Base-by-base conservation (phyloP, 139 green algal genomes). In the Coelastrella sp. region DNA sequence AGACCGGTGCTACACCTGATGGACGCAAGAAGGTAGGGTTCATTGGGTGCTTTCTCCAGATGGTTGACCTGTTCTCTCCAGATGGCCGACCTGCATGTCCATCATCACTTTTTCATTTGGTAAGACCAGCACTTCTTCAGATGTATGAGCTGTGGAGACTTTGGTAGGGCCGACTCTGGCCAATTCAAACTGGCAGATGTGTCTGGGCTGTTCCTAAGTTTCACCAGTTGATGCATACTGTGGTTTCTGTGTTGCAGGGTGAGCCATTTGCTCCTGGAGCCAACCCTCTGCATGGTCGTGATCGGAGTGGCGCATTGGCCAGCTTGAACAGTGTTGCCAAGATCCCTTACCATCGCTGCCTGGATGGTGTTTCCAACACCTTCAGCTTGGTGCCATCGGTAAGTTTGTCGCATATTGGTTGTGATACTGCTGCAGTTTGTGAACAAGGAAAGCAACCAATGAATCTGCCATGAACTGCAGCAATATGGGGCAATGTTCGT, bases 291-390 rank as follows among this genome's bases (percentile, higher is more conserved):
- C 71, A 79, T 50, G 71, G 71, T 37, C 71, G 71, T n/a, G 71
- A 79, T n/a, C 15, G 15, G 27, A 40, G 30, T 25, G 92, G 93
- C 41, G 93, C 91, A 0, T 85, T 96, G 78, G 91, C 92, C 64
- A 92, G 89, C 35, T 88, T 95, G 53, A 93, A 93, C 89, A 91
- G 68, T 38, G 81, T 86, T 35, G 81, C 81, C 69, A 86, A 86
- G 81, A 80, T 86, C 34, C 81, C 81, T 17, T 95, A 95, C 87
- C 57, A 53, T 5, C 21, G 48, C 53, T 94, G 90, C 87, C 64
- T 93, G 86, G 93, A 96, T 74, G 93, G 93, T 63, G 91, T 96
- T 32, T 91, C 80, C 81, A 95, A 96, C 91, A 96, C 92, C 69
- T 96, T 96, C 86, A 92, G 86, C 34, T 85, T 96, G 21, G 86